Base-by-base conservation (phyloP, 805 yeast species). In the Hemisphaericaspora nanyangensis region DNA sequence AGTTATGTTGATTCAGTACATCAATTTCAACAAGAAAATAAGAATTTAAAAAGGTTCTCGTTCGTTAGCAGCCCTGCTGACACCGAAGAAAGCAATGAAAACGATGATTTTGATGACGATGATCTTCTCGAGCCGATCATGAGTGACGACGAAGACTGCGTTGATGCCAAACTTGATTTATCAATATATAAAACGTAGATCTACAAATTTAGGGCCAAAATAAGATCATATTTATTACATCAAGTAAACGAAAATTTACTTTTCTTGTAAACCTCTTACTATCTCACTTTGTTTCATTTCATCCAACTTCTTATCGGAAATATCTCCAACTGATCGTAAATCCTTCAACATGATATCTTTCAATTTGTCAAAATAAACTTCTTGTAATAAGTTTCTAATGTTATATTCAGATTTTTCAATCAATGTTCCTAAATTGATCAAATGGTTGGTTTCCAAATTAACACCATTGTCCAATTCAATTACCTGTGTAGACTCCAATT, bases 311-410 rank as follows among this genome's bases (percentile, higher is more conserved):
- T 62, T 56, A 8, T 49, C 58, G 15, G 54, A 47, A 20, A 58
- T 47, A 44, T 64, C 68, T 11, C 70, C 70, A 17, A 65, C 50
- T 15, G 65, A 56, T 39, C 74, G 50, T 48, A 68, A 59, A 47
- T 68, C 74, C 47, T 65, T 68, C 52, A 67, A 58, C 49, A 90
- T 70, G 35, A 93, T 82, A 55, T 91, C 96, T 54, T 86, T 80
- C 15, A 96, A 86, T 68, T 91, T 91, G 52, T 95, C 97, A 56
- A 91, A 91, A 60, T 91, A 91, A 19, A 91, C 97, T 47, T 88
- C 95, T 60, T 91, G 95, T 47, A 91, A 71, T 68, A 85, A 69
- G 51, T 85, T 86, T 61, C 99, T 77, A 66, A 91, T 69, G 57
- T 84, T 87, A 44, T 83, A 80, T 65, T 91, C 99, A 31, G 86